phyloP scores from a whole-genome alignment of 73 alveolate genomes.

The Symbiodinium natans region DNA sequence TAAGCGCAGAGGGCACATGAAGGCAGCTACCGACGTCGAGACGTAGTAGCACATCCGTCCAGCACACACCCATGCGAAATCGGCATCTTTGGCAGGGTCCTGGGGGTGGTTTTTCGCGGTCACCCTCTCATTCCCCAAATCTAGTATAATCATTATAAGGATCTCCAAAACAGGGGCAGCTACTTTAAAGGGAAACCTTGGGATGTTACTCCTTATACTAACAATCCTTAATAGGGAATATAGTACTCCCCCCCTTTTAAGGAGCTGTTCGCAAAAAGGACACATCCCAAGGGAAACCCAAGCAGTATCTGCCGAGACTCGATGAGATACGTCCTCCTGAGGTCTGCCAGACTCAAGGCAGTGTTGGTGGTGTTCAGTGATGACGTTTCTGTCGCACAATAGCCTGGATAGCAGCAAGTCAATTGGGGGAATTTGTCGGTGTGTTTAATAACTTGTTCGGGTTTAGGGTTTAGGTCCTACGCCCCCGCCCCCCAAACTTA shows the following conservation, averaged over 20 bases:
- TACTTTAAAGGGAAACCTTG: no score
- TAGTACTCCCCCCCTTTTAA: no score
- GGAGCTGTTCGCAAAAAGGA: no score
- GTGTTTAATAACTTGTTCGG: no score
- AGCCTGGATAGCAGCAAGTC: no score
- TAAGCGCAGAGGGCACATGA: constrained; percentile 7
- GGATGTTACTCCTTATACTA: no score
- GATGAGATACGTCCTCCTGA: not conserved
- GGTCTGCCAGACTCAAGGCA: not conserved
- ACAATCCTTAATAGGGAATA: no score
- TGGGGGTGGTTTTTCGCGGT: not conserved
- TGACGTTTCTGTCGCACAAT: not conserved
- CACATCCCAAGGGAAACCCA: not conserved
- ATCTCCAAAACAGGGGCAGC: no score
- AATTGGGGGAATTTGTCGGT: not conserved
- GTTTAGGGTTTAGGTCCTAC: no score
- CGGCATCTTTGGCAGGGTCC: constrained; percentile 32
- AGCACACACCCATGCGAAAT: constrained; percentile 72
- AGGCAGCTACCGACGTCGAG: constrained; percentile 67
- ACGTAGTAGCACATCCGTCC: constrained; percentile 81
- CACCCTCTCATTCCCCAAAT: no score
- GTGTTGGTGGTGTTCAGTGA: not conserved
- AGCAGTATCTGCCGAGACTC: not conserved
- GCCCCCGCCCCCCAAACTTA: no score
- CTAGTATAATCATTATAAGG: no score